Percentiles rank a stretch among this genome's conserved stretches.
Conservation (phyloP, 1,284 basidiomycete species). For the Taiwanofungus camphoratus region DNA sequence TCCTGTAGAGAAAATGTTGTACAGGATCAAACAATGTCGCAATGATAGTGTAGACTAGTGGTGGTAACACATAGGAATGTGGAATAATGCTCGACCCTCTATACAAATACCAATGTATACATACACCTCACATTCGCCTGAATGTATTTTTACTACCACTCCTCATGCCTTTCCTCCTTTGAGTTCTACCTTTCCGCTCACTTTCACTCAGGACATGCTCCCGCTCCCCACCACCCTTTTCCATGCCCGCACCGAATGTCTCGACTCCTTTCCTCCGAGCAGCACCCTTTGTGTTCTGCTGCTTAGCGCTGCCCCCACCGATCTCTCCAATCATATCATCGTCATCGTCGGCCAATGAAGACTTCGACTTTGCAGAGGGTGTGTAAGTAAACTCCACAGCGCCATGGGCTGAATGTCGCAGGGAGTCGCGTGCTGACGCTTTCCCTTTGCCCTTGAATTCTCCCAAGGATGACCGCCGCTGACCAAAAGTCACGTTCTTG, state of each 20-base stretch:
- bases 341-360: slow-evolving; percentile 31
- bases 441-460: slow-evolving; percentile 16
- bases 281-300: slow-evolving; percentile 24
- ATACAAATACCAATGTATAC: neutral
- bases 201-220: slow-evolving; percentile 45
- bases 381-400: slow-evolving; percentile 66
- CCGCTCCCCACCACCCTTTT: slow-evolving; percentile 59
- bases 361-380: slow-evolving; percentile 36
- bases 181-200: slow-evolving; percentile 63
- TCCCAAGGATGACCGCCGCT: slow-evolving; percentile 41
- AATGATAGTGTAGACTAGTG: too few relatives aligned
- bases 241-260: slow-evolving; percentile 80
- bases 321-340: slow-evolving; percentile 26
- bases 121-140: slow-evolving; percentile 28
- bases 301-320: slow-evolving; percentile 16
- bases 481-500: slow-evolving; percentile 62
- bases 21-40: too few relatives aligned
- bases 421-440: slow-evolving; percentile 8
- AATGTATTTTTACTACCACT: slow-evolving; percentile 88
- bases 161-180: slow-evolving; percentile 65
- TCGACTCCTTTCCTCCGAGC: slow-evolving; percentile 61
- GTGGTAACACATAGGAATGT: too few relatives aligned
- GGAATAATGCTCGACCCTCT: too few relatives aligned
- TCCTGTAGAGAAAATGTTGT: too few relatives aligned
- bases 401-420: slow-evolving; percentile 35